These are phyloP conservation scores for Typha latifolia DNA, from an alignment of 176 grass and related monocot species.

Conservation along the genomic window DNA sequence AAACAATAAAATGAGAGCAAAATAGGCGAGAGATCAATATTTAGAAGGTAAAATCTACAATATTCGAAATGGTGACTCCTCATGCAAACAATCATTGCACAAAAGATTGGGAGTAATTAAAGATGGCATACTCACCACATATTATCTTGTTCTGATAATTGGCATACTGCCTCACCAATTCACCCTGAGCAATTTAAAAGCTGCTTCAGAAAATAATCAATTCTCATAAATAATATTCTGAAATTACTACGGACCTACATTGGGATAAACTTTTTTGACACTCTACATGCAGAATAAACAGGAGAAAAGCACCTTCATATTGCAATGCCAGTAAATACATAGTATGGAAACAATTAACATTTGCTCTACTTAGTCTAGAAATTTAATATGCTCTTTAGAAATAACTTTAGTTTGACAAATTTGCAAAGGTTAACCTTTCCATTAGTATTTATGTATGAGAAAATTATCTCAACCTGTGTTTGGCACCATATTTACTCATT, in stretches of 20 bases:
- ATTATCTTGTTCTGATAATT: slow-evolving; percentile 63
- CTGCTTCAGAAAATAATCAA: neutral
- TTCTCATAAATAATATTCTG: neutral
- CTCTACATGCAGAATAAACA: neutral
- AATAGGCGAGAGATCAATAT: neutral
- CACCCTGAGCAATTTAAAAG: slow-evolving; percentile 44
- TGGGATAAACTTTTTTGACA: neutral
- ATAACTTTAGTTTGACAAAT: too few species aligned
- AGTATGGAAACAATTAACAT: too few species aligned
- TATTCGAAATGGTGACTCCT: neutral
- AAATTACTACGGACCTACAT: neutral
- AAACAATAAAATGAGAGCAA: too few species aligned
- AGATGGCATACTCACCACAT: slow-evolving; percentile 52
- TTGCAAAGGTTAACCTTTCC: too few species aligned
- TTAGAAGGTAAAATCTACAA: neutral
- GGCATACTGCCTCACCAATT: slow-evolving; percentile 76
- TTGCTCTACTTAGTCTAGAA: too few species aligned
- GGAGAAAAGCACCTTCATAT: too few species aligned
- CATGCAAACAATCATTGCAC: slow-evolving; percentile 6
- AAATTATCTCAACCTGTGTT: too few species aligned
- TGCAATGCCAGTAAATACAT: too few species aligned
- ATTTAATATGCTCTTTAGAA: neutral
- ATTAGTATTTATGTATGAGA: too few species aligned
- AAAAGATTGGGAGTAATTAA: slow-evolving; percentile 8
- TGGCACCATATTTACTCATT: too few species aligned